Evolutionary conservation across 805 yeast species (phyloP), one percentile per base, ranked within the genome.

Genomic region (Kuraishia ogatae): DNA sequence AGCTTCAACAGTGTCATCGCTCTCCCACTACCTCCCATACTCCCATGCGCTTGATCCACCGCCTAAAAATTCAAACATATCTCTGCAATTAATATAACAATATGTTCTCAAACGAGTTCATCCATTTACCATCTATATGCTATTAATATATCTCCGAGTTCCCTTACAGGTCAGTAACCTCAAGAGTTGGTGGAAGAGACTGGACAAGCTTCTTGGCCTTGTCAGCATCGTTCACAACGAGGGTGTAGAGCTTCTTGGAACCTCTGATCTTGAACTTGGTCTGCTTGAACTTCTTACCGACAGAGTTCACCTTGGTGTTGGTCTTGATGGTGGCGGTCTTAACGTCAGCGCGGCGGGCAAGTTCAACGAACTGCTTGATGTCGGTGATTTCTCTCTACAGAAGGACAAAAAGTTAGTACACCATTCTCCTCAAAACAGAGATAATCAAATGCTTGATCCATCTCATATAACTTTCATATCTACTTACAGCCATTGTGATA

Each of bases 211-310:
- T 94, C 87, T 89, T 85, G 71, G 98, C 98, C 85, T 91, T 92
- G 77, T 89, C 87, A 71, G 90, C 87, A 77, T 94, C 98, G 81
- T 87, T 84, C 71, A 94, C 93, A 67, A 88, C 88, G 78, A 93
- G 83, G 68, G 99, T 94, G 89, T 94, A 94, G 73, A 90, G 85
- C 83, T 88, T 77, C 77, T 82, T 90, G 63, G 97, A 71, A 77
- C 97, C 97, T 85, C 98, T 91, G 72, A 94, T 89, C 89, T 94
- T 94, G 92, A 94, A 94, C 81, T 94, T 94, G 82, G 97, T 91
- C 80, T 88, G 94, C 80, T 87, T 87, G 85, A 82, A 81, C 66
- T 80, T 79, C 82, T 87, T 87, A 77, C 94, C 96, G 76, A 79
- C 79, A 67, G 87, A 81, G 81, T 84, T 85, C 71, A 85, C 68